Percentiles rank a stretch among this genome's conserved stretches.
Evolutionary conservation across 2,329 filamentous ascomycete genomes (phyloP).

Genomic region (Aureobasidium leucospermi): DNA sequence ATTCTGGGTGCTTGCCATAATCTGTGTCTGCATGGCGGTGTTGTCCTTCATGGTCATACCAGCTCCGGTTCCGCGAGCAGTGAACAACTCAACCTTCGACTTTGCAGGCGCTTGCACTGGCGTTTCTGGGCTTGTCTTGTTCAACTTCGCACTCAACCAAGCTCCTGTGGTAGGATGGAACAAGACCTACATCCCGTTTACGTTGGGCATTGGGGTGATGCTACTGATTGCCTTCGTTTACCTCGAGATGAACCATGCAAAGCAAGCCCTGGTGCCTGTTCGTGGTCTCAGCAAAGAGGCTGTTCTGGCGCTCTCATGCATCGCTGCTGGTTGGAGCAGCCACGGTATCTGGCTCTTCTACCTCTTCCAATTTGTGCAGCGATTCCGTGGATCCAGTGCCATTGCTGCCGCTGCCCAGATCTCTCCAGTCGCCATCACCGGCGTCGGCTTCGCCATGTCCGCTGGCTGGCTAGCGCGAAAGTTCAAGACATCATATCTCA

Average conservation of each 20-base stretch:
- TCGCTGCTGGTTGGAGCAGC: constrained; percentile 27
- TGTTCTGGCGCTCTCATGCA: constrained; percentile 23
- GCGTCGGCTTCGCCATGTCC: constrained; percentile 37
- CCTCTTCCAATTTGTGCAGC: constrained; percentile 17
- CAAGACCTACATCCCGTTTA: constrained; percentile 23
- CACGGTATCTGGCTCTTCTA: constrained; percentile 26
- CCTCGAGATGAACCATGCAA: constrained; percentile 22
- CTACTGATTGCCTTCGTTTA: constrained; percentile 24
- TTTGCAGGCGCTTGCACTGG: constrained; percentile 23
- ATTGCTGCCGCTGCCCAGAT: constrained; percentile 22
- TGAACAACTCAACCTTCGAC: constrained; percentile 21
- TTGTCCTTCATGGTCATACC: constrained; percentile 24
- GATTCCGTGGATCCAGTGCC: not conserved
- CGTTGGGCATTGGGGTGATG: constrained; percentile 24
- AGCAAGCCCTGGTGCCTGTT: constrained; percentile 22
- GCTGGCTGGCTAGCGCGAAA: constrained; percentile 19
- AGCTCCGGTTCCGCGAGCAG: constrained; percentile 2
- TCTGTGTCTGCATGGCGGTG: constrained; percentile 20
- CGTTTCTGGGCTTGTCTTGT: constrained; percentile 25
- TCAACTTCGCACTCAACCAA: constrained; percentile 29
- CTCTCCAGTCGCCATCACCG: constrained; percentile 35
- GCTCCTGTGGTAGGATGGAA: constrained; percentile 27
- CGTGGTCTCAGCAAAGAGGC: constrained; percentile 22
- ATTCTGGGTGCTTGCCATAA: constrained; percentile 26
- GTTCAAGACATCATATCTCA: constrained; percentile 21